These are phyloP conservation scores for Plenodomus lindquistii DNA, from an alignment of 2,329 filamentous ascomycete genomes.

Conservation along the genomic window DNA sequence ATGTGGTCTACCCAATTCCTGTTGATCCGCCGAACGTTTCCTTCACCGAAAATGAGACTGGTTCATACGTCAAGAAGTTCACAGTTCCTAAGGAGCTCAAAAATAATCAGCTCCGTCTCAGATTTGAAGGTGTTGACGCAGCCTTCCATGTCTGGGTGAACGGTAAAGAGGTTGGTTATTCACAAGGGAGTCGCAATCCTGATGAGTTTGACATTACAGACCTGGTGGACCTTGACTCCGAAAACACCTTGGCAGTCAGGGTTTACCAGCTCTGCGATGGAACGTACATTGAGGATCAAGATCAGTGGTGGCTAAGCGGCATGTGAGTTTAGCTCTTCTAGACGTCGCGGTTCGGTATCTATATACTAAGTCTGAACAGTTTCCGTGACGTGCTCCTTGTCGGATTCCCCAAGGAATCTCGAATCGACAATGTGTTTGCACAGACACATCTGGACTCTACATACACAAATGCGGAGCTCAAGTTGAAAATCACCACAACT, in stretches of 20 bases:
- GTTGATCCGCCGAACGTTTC: constrained; percentile 67
- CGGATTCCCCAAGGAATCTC: constrained; percentile 55
- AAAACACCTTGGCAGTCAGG: constrained; percentile 64
- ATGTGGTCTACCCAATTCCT: constrained; percentile 67
- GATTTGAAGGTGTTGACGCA: constrained; percentile 74
- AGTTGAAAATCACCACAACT: constrained; percentile 50
- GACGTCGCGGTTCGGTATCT: not conserved
- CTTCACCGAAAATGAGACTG: constrained; percentile 64
- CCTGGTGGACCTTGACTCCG: constrained; percentile 49
- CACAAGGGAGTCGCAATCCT: constrained; percentile 69
- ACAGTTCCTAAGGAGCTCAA: constrained; percentile 56
- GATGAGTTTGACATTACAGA: constrained; percentile 70
- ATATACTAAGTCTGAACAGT: constrained; percentile 49
- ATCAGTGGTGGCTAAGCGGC: constrained; percentile 70
- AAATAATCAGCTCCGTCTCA: constrained; percentile 61
- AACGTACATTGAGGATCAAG: constrained; percentile 70
- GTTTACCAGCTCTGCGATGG: constrained; percentile 74
- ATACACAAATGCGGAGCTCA: constrained; percentile 57
- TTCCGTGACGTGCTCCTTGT: constrained; percentile 69
- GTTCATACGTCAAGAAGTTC: constrained; percentile 63
- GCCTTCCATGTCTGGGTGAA: constrained; percentile 73
- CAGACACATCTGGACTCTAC: constrained; percentile 57
- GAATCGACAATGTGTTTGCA: constrained; percentile 64
- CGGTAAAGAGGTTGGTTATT: constrained; percentile 65
- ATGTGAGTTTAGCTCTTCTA: constrained; percentile 27